Base-by-base conservation (phyloP, 1,284 basidiomycete species). In the Fomitopsis schrenkii region DNA sequence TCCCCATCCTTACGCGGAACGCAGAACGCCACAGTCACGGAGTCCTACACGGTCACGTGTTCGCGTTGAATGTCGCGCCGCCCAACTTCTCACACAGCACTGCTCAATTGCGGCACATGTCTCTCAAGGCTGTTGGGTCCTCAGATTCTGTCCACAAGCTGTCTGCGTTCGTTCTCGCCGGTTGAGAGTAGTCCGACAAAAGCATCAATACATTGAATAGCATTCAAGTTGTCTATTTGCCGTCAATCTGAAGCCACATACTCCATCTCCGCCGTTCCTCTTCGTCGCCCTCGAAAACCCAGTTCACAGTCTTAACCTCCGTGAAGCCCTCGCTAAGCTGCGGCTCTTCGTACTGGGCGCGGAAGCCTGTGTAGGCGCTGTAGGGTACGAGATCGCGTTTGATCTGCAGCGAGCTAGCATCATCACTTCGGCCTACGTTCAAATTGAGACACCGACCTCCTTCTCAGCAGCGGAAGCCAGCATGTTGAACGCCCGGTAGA, bases 221-320 rank as follows among this genome's bases (percentile, higher is more conserved):
- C 35, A 36, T 6, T 12, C 7, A 36, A 12, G 14, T 40, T 3
- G 9, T 40, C 19, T 58, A 82, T 66, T 86, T 87, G 28, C 85
- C 84, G 62, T 86, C 84, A 30, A 90, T 80, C 66, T 90, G 88
- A 60, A 88, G 74, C 88, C 91, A 93, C 83, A 88, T 88, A 57
- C 81, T 83, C 94, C 94, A 97, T 63, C 81, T 75, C 63, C 71
- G 78, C 61, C 78, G 79, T 66, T 93, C 90, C 64, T 88, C 88
- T 52, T 87, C 86, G 7, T 76, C 80, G 1, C 94, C 94, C 52
- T 89, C 81, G 64, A 93, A 95, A 19, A 83, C 77, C 84, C 92
- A 96, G 63, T 92, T 87, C 15, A 97, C 85, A 36, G 77, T 83
- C 66, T 83, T 86, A 36, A 97, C 80, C 67, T 94, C 88, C 3